Evolutionary conservation across 495 filamentous ascomycete genomes (phyloP).

Genomic region (Xylaria acuta): DNA sequence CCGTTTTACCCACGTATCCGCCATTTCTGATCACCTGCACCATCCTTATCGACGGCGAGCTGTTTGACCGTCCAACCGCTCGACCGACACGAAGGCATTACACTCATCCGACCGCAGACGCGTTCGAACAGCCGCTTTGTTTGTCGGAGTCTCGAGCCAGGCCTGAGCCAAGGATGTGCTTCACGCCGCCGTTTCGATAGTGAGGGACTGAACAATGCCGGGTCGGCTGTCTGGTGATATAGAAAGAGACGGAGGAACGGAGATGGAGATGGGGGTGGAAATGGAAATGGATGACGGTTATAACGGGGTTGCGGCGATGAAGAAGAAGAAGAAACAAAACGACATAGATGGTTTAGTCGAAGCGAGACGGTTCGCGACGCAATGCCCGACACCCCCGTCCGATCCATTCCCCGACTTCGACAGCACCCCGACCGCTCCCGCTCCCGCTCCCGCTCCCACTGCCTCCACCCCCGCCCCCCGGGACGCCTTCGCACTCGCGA

Average conservation of each 20-base stretch:
- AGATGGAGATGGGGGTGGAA: neutral
- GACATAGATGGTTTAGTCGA: neutral
- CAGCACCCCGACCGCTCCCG: constrained; percentile 30
- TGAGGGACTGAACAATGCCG: constrained; percentile 26
- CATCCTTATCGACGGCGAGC: constrained; percentile 2
- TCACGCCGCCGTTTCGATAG: neutral
- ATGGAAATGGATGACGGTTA: neutral
- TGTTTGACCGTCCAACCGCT: neutral
- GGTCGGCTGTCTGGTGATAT: constrained; percentile 23
- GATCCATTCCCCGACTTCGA: constrained; percentile 41
- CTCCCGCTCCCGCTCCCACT: too few relatives aligned
- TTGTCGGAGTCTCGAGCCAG: neutral
- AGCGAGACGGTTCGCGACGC: constrained; percentile 6
- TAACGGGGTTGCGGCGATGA: neutral
- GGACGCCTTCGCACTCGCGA: neutral
- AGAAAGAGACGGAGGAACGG: constrained; percentile 15
- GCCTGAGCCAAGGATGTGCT: constrained; percentile 15
- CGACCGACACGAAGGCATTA: neutral
- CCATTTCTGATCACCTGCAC: constrained; percentile 3
- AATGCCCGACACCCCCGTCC: constrained; percentile 26
- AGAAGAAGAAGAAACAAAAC: constrained; percentile 14
- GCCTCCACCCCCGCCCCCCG: constrained; percentile 11
- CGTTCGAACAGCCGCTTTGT: neutral
- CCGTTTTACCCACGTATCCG: constrained; percentile 18
- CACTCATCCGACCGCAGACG: neutral